phyloP scores from a whole-genome alignment of 2,329 filamentous ascomycete species.

The Plectosphaerella sp. region DNA sequence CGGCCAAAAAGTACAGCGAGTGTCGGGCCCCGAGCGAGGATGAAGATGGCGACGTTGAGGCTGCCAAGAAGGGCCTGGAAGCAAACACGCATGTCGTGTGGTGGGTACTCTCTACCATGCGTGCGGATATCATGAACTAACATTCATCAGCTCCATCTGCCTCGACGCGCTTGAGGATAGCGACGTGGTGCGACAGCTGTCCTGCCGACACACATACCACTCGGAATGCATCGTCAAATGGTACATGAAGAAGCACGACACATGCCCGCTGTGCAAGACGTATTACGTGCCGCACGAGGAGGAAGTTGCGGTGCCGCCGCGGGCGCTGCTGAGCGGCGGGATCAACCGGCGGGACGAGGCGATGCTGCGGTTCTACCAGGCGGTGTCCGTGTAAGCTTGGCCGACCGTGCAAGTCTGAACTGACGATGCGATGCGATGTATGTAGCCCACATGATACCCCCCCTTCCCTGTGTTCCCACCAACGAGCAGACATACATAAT shows the following conservation, averaged over 20 bases:
- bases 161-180: constrained; percentile 10
- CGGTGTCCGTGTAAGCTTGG: not conserved
- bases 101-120: not conserved
- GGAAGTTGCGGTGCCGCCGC: not conserved
- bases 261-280: constrained; percentile 13
- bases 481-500: too few relatives aligned
- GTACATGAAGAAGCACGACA: constrained; percentile 12
- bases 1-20: not conserved
- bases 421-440: too few relatives aligned
- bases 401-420: not conserved
- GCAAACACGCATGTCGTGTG: not conserved
- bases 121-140: not conserved
- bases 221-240: constrained; percentile 11
- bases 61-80: not conserved
- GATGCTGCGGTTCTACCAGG: not conserved
- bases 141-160: constrained; percentile 13
- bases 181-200: constrained; percentile 10
- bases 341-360: not conserved
- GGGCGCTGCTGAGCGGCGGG: not conserved
- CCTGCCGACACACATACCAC: constrained; percentile 14
- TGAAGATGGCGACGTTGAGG: not conserved
- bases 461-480: not conserved
- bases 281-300: constrained; percentile 1
- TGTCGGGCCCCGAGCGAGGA: not conserved
- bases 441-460: not conserved